Percentiles rank a stretch among this genome's conserved stretches.
phyloP scores from a whole-genome alignment of 192 early-diverging fungal genomes.

The Linnemannia elongata region DNA sequence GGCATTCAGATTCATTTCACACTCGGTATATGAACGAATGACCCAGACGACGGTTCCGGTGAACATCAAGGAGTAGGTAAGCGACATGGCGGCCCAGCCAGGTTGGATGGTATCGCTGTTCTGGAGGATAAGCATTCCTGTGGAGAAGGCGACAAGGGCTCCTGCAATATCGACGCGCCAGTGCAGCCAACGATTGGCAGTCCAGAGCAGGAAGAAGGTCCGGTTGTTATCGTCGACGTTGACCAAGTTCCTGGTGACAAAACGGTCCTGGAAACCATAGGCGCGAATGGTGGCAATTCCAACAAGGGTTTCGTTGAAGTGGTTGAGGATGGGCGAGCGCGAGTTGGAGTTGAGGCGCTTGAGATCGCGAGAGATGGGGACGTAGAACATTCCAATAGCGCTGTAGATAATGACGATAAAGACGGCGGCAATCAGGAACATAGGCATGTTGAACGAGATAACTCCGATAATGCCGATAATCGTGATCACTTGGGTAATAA shows the following conservation, averaged over 20 bases:
- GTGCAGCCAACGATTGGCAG: constrained; percentile 89
- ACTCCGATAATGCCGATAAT: constrained; percentile 69
- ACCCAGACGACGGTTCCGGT: constrained; percentile 84
- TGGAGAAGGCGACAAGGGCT: constrained; percentile 77
- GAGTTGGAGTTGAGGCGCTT: constrained; percentile 84
- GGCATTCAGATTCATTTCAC: constrained; percentile 89
- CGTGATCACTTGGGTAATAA: constrained; percentile 60
- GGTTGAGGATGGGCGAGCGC: constrained; percentile 57
- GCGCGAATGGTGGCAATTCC: constrained; percentile 89
- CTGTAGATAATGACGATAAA: constrained; percentile 71
- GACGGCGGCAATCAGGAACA: constrained; percentile 76
- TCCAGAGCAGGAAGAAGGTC: constrained; percentile 89
- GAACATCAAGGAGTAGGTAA: constrained; percentile 89
- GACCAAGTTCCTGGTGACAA: constrained; percentile 69
- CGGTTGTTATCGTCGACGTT: constrained; percentile 85
- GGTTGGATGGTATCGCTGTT: constrained; percentile 73
- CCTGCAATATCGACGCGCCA: constrained; percentile 86
- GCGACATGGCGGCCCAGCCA: constrained; percentile 88
- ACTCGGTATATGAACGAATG: constrained; percentile 80
- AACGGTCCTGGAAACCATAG: constrained; percentile 77
- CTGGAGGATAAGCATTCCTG: constrained; percentile 72
- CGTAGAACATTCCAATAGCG: constrained; percentile 75
- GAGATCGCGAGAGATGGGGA: constrained; percentile 86
- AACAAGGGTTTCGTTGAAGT: constrained; percentile 78
- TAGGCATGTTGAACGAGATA: constrained; percentile 74